phyloP scores from a whole-genome alignment of 371 early-diverging fungal species.

The Choanephora cucurbitarum region DNA sequence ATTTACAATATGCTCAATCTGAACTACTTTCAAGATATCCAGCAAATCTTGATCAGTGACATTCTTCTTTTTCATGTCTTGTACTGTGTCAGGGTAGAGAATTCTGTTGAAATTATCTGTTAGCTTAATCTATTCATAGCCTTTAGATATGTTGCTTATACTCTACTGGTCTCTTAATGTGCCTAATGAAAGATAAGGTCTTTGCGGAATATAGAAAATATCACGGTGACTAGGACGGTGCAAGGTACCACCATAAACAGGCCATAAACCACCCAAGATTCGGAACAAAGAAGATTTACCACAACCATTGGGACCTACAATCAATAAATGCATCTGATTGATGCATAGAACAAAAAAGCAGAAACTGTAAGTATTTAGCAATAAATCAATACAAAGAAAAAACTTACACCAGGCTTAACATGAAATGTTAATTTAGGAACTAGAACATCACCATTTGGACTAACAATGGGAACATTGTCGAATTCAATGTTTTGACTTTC shows the following conservation, averaged over 20 bases:
- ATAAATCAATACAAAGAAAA: too few relatives aligned
- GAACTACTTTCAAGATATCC: conserved; percentile 75
- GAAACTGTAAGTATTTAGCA: too few relatives aligned
- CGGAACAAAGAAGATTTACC: conserved; percentile 94
- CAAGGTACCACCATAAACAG: conserved; percentile 86
- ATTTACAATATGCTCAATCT: conserved; percentile 76
- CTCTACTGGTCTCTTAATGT: conserved; percentile 91
- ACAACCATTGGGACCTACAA: conserved; percentile 97
- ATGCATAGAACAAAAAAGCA: too few relatives aligned
- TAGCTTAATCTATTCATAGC: too few relatives aligned
- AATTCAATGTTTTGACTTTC: conserved; percentile 85
- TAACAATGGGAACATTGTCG: conserved; percentile 89
- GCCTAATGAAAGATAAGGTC: conserved; percentile 93
- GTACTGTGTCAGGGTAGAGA: conserved; percentile 79
- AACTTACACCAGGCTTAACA: conserved; percentile 78
- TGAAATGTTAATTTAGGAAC: conserved; percentile 85
- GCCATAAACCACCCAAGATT: conserved; percentile 95
- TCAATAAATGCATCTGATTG: conserved; percentile 87
- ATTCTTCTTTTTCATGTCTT: conserved; percentile 66
- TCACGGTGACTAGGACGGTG: conserved; percentile 78
- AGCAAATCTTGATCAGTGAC: conserved; percentile 70
- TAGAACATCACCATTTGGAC: conserved; percentile 96
- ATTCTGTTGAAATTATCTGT: too few relatives aligned
- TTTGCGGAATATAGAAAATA: conserved; percentile 96
- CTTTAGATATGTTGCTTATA: too few relatives aligned